Evolutionary conservation across 106 monocot genomes (phyloP).

Genomic region (Chionographis japonica): DNA sequence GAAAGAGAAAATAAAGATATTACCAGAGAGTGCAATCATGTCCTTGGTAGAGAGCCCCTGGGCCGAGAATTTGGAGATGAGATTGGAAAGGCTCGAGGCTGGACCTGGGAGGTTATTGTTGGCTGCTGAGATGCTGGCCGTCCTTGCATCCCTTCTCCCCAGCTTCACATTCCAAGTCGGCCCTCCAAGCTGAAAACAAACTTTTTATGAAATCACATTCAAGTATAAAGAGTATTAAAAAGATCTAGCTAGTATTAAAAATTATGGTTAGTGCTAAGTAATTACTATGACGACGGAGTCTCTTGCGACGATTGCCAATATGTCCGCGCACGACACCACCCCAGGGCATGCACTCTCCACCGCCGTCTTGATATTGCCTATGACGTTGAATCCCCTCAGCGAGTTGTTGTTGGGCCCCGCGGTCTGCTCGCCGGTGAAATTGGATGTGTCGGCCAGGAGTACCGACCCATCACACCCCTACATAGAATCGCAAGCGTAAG

Average conservation of each 20-base stretch:
- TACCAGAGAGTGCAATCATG: constrained; percentile 25
- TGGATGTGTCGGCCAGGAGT: constrained; percentile 14
- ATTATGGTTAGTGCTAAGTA: background rate
- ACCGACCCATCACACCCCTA: constrained; percentile 29
- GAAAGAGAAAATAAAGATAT: no score
- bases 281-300: constrained; percentile 21
- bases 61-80: constrained; percentile 19
- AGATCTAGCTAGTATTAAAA: no score
- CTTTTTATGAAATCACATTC: no score
- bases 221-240: no score
- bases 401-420: constrained; percentile 20
- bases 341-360: constrained; percentile 32
- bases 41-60: constrained; percentile 24
- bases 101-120: constrained; percentile 26
- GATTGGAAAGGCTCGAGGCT: constrained; percentile 10
- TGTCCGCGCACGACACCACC: constrained; percentile 41
- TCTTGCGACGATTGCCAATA: constrained; percentile 19
- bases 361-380: constrained; percentile 28
- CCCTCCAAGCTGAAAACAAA: constrained; percentile 23
- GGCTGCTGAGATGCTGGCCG: constrained; percentile 14
- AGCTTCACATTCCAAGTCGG: constrained; percentile 26
- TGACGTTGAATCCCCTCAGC: constrained; percentile 14
- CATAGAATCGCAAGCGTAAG: no score
- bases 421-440: constrained; percentile 19
- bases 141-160: constrained; percentile 29